Conservation (phyloP, 176 grass and related monocot genomes). For the Neostapfia colusana region DNA sequence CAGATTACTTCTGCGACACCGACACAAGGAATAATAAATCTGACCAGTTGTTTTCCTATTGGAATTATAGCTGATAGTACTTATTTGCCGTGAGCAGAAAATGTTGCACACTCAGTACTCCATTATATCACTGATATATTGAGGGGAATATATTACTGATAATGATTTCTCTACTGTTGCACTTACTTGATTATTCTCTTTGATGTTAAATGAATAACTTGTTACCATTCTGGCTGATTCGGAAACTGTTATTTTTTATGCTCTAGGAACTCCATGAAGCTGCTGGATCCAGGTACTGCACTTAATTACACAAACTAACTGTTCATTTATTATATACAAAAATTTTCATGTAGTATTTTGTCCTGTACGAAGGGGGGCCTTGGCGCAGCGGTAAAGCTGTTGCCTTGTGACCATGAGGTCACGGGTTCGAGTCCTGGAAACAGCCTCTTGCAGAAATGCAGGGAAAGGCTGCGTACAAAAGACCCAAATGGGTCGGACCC, state of each 20-base stretch:
- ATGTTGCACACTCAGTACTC: background rate
- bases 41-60: background rate
- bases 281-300: constrained; percentile 60
- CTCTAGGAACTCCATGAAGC: constrained; percentile 55
- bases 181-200: constrained; percentile 5
- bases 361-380: no score
- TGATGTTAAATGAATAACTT: constrained; percentile 11
- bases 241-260: constrained; percentile 39
- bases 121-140: background rate
- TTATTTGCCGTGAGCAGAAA: constrained; percentile 1
- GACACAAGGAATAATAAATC: background rate
- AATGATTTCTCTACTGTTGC: background rate
- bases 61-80: background rate
- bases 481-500: no score
- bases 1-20: background rate
- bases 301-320: constrained; percentile 4
- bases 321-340: background rate
- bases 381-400: no score
- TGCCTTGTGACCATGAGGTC: no score
- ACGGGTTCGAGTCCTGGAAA: no score
- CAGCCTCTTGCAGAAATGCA: no score
- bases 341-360: constrained; percentile 1
- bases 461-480: no score
- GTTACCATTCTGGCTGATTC: constrained; percentile 40
- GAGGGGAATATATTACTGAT: background rate